Evolutionary conservation across 495 filamentous ascomycete species (phyloP).

Genomic region (Hypomontagnella submonticulosa): DNA sequence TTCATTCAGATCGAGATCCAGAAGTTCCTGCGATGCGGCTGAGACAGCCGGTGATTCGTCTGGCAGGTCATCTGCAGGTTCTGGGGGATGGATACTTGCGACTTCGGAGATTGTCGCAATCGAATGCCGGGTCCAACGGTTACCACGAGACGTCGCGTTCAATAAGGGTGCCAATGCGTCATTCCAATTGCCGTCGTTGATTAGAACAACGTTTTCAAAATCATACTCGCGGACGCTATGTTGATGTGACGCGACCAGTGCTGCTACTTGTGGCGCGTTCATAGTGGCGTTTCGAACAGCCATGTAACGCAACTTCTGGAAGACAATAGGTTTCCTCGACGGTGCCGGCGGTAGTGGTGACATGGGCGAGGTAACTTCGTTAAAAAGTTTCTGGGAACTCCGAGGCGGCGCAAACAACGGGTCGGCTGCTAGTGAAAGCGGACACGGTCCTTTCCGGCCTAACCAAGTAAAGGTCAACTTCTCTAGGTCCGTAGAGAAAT

Average conservation of each 20-base stretch:
- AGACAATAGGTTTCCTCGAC: slow-evolving; percentile 60
- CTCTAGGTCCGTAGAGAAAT: slow-evolving; percentile 68
- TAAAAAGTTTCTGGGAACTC: slow-evolving; percentile 61
- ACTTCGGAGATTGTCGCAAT: slow-evolving; percentile 44
- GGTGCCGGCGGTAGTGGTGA: slow-evolving; percentile 59
- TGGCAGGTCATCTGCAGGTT: slow-evolving; percentile 30
- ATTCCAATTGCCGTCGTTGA: slow-evolving; percentile 74
- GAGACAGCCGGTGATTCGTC: slow-evolving; percentile 55
- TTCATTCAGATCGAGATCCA: slow-evolving; percentile 55
- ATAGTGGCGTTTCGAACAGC: slow-evolving; percentile 73
- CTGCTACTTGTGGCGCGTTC: slow-evolving; percentile 72
- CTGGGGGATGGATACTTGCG: slow-evolving; percentile 30
- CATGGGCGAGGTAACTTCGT: slow-evolving; percentile 65
- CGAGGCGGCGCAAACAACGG: slow-evolving; percentile 66
- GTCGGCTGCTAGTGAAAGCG: slow-evolving; percentile 71
- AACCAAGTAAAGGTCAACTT: slow-evolving; percentile 77
- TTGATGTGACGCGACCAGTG: slow-evolving; percentile 69
- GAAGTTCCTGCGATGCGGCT: slow-evolving; percentile 54
- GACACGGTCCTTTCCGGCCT: slow-evolving; percentile 72
- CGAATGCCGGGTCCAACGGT: slow-evolving; percentile 57
- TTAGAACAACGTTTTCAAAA: slow-evolving; percentile 73
- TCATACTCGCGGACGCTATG: slow-evolving; percentile 74
- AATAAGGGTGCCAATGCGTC: slow-evolving; percentile 76
- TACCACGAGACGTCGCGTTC: slow-evolving; percentile 43
- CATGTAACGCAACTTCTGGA: slow-evolving; percentile 69